Percentiles rank a stretch among this genome's conserved stretches.
These are phyloP conservation scores for Apiotrichum domesticum DNA, from an alignment of 1,284 basidiomycete species.

Conservation along the genomic window DNA sequence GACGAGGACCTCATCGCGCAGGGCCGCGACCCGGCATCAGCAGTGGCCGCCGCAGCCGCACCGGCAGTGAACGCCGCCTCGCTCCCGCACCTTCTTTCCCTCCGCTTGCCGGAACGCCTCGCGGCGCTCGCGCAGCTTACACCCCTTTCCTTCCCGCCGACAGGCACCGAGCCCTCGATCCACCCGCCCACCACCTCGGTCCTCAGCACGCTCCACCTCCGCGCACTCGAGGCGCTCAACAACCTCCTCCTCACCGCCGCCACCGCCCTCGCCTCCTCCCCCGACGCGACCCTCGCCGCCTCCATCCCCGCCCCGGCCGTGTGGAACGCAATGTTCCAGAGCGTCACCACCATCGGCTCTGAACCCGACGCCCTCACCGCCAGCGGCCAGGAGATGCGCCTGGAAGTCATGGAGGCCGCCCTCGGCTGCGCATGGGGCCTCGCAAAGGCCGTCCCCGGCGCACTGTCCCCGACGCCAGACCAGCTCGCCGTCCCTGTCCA, in stretches of 20 bases:
- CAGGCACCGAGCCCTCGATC: slow-evolving; percentile 56
- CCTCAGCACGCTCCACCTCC: slow-evolving; percentile 70
- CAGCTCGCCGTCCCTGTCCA: slow-evolving; percentile 64
- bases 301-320: slow-evolving; percentile 56
- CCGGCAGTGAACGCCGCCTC: slow-evolving; percentile 25
- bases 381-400: slow-evolving; percentile 45
- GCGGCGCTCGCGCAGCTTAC: slow-evolving; percentile 65
- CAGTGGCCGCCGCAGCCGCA: slow-evolving; percentile 30
- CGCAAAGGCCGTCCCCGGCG: slow-evolving; percentile 23
- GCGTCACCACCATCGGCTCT: slow-evolving; percentile 49
- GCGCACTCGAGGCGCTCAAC: slow-evolving; percentile 82
- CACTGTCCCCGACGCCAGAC: slow-evolving; percentile 34
- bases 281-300: slow-evolving; percentile 4
- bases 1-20: slow-evolving; percentile 45
- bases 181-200: slow-evolving; percentile 81
- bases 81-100: slow-evolving; percentile 46
- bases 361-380: slow-evolving; percentile 29
- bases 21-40: slow-evolving; percentile 40
- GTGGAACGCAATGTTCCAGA: slow-evolving; percentile 73
- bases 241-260: slow-evolving; percentile 71
- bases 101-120: slow-evolving; percentile 53
- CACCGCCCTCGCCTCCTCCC: slow-evolving; percentile 17
- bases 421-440: slow-evolving; percentile 48
- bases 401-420: slow-evolving; percentile 43
- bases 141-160: slow-evolving; percentile 70